phyloP scores from a whole-genome alignment of 2,329 filamentous ascomycete species.

The Ceratocystis destructans region DNA sequence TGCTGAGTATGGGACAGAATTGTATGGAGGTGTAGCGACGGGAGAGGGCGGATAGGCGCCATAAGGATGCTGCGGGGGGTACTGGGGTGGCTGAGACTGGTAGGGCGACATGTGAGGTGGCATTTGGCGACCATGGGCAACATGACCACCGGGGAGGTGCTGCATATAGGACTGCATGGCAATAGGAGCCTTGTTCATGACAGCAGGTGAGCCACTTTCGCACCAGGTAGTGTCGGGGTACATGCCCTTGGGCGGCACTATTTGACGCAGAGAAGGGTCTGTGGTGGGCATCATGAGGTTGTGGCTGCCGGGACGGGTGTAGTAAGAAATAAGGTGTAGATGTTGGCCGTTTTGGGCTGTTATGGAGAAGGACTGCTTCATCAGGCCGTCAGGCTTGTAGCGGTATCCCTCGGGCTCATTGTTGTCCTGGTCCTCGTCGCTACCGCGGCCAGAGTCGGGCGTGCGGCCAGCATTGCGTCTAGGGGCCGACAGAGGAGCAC shows the following conservation, averaged over 20 bases:
- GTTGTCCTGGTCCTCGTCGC: slow-evolving; percentile 74
- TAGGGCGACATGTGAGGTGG: slow-evolving; percentile 25
- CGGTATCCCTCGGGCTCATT: slow-evolving; percentile 81
- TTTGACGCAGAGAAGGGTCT: slow-evolving; percentile 66
- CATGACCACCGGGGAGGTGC: slow-evolving; percentile 26
- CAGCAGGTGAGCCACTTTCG: slow-evolving; percentile 66
- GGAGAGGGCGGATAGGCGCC: slow-evolving; percentile 33
- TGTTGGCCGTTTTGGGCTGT: slow-evolving; percentile 80
- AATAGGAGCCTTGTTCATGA: slow-evolving; percentile 64
- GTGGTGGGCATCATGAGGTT: slow-evolving; percentile 69
- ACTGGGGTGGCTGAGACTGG: slow-evolving; percentile 26
- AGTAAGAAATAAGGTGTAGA: slow-evolving; percentile 95
- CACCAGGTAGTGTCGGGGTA: slow-evolving; percentile 93
- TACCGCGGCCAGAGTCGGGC: slow-evolving; percentile 65
- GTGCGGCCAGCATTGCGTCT: slow-evolving; percentile 54
- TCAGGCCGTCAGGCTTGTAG: slow-evolving; percentile 90
- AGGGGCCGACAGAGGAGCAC: slow-evolving; percentile 32
- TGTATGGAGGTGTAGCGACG: slow-evolving; percentile 39
- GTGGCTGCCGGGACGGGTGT: slow-evolving; percentile 58
- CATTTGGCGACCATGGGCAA: slow-evolving; percentile 21
- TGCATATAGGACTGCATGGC: slow-evolving; percentile 30
- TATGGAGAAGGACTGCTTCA: slow-evolving; percentile 99
- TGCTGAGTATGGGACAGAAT: slow-evolving; percentile 28
- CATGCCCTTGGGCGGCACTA: slow-evolving; percentile 82
- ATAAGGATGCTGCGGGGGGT: slow-evolving; percentile 27